Percentiles rank a stretch among this genome's conserved stretches.
Evolutionary conservation across 2,329 filamentous ascomycete genomes (phyloP).

Genomic region (Cladosporium sphaerospermum): DNA sequence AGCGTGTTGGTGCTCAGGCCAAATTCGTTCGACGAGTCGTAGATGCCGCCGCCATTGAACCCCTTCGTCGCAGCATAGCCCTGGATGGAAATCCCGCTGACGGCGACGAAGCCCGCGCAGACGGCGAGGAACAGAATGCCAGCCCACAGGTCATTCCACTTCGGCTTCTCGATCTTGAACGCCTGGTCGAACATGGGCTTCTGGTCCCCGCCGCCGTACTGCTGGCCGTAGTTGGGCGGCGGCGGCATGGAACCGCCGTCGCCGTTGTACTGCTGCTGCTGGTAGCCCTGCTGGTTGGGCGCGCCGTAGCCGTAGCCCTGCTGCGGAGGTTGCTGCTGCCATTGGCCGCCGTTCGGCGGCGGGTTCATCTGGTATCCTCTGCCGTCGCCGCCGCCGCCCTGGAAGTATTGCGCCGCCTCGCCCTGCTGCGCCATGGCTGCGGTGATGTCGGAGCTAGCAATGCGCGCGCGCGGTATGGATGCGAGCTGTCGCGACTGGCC

Average conservation of each 20-base stretch:
- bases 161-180: conserved; percentile 77
- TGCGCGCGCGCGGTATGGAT: background rate
- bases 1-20: conserved; percentile 76
- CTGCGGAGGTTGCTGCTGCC: conserved; percentile 27
- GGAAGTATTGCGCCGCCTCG: conserved; percentile 36
- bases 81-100: conserved; percentile 68
- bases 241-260: conserved; percentile 17
- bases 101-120: conserved; percentile 66
- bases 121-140: conserved; percentile 69
- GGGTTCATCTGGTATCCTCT: conserved; percentile 13
- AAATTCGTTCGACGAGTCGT: conserved; percentile 59
- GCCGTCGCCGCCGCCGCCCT: conserved; percentile 9
- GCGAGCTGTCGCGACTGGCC: too few species aligned
- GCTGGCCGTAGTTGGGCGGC: conserved; percentile 32
- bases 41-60: conserved; percentile 67
- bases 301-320: conserved; percentile 17
- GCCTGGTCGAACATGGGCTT: conserved; percentile 65
- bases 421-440: conserved; percentile 17
- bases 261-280: conserved; percentile 13
- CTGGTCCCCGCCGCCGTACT: conserved; percentile 32
- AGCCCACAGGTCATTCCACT: conserved; percentile 87
- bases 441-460: background rate
- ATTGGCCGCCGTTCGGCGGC: conserved; percentile 13
- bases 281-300: conserved; percentile 3
- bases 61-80: conserved; percentile 62